phyloP scores from a whole-genome alignment of 768 basidiomycete species.

The Mycena capillaripes region DNA sequence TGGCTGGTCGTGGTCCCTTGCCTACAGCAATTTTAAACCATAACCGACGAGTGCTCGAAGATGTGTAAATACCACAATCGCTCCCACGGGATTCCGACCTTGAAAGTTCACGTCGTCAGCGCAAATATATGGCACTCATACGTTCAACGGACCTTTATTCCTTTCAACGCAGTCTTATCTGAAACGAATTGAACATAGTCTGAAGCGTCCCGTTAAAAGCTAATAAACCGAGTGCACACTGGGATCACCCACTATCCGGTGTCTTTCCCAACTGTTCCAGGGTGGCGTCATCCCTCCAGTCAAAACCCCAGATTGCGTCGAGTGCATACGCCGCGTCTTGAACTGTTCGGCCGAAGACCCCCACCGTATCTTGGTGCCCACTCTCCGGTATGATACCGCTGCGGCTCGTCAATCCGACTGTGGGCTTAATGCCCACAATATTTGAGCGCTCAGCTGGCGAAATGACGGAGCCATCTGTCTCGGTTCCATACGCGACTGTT shows the following conservation, averaged over 20 bases:
- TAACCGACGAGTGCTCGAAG: not conserved
- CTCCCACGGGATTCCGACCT: constrained; percentile 38
- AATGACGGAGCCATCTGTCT: constrained; percentile 53
- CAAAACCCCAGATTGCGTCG: constrained; percentile 52
- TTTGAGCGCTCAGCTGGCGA: constrained; percentile 53
- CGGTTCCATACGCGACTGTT: constrained; percentile 42
- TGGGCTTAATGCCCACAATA: constrained; percentile 60
- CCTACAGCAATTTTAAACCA: not conserved
- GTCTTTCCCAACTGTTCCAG: constrained; percentile 50
- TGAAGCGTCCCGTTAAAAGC: not conserved
- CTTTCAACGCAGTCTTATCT: constrained; percentile 37
- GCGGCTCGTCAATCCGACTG: constrained; percentile 57
- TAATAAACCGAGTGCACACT: not conserved
- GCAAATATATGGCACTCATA: not conserved
- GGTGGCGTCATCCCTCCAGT: constrained; percentile 53
- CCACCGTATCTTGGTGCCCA: constrained; percentile 55
- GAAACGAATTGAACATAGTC: constrained; percentile 40
- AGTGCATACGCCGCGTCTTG: constrained; percentile 53
- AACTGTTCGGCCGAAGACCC: constrained; percentile 52
- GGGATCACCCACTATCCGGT: constrained; percentile 28
- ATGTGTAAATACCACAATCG: constrained; percentile 22
- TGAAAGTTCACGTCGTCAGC: not conserved
- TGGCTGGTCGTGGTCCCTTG: constrained; percentile 27
- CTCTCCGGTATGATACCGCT: constrained; percentile 58
- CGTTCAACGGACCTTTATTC: constrained; percentile 33